Percentiles rank a stretch among this genome's conserved stretches.
These are phyloP conservation scores for Fusarium sp. DNA, from an alignment of 2,329 filamentous ascomycete genomes.

Conservation along the genomic window DNA sequence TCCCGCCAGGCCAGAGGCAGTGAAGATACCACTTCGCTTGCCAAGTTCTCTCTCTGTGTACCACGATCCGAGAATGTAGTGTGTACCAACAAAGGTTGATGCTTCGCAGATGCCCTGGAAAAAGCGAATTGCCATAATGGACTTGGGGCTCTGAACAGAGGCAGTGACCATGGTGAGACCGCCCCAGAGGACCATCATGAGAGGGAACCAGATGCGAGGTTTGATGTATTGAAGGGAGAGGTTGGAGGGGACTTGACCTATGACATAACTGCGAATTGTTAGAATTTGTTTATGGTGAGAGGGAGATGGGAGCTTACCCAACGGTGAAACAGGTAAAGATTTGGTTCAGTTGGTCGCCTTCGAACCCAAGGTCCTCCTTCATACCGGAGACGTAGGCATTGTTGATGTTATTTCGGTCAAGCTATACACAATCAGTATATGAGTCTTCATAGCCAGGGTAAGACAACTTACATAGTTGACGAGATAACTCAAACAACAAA, in stretches of 20 bases:
- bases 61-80: slow-evolving; percentile 65
- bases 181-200: slow-evolving; percentile 74
- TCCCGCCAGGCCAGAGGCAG: slow-evolving; percentile 69
- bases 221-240: slow-evolving; percentile 72
- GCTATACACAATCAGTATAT: slow-evolving; percentile 28
- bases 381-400: slow-evolving; percentile 61
- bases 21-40: slow-evolving; percentile 74
- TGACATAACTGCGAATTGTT: slow-evolving; percentile 51
- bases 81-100: slow-evolving; percentile 56
- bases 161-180: slow-evolving; percentile 69
- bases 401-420: slow-evolving; percentile 55
- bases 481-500: slow-evolving; percentile 71
- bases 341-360: slow-evolving; percentile 57
- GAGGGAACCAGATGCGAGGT: slow-evolving; percentile 73
- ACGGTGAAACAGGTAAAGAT: slow-evolving; percentile 55
- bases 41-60: slow-evolving; percentile 71
- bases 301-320: slow-evolving; percentile 45
- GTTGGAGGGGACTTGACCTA: slow-evolving; percentile 73
- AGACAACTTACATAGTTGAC: slow-evolving; percentile 61
- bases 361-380: slow-evolving; percentile 60
- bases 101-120: slow-evolving; percentile 56
- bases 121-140: slow-evolving; percentile 56
- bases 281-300: not conserved
- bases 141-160: slow-evolving; percentile 53
- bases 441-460: accelerated